phyloP scores from a whole-genome alignment of 495 filamentous ascomycete genomes.

The Podospora comata region DNA sequence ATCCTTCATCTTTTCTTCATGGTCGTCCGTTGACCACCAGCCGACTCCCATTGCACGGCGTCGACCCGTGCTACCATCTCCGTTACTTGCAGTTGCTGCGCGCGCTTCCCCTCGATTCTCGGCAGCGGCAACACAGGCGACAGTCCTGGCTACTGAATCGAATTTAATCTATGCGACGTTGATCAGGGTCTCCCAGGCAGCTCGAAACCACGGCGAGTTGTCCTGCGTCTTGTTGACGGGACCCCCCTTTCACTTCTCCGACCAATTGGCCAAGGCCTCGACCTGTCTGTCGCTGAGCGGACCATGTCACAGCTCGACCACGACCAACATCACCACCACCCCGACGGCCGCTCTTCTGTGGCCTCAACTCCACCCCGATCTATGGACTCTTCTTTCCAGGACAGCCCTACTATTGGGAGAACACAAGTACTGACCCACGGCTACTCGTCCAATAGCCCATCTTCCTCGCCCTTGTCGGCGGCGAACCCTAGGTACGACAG shows the following conservation, averaged over 20 bases:
- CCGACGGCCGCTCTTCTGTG: constrained; percentile 30
- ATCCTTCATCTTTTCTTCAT: not conserved
- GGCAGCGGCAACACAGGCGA: constrained; percentile 14
- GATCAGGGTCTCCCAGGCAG: constrained; percentile 48
- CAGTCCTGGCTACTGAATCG: constrained; percentile 17
- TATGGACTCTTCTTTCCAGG: constrained; percentile 34
- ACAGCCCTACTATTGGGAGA: constrained; percentile 41
- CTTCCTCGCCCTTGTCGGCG: constrained; percentile 23
- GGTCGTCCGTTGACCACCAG: not conserved
- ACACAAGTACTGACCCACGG: constrained; percentile 24
- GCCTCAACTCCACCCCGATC: constrained; percentile 17
- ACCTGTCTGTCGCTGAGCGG: constrained; percentile 30
- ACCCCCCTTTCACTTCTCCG: constrained; percentile 24
- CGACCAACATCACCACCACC: constrained; percentile 35
- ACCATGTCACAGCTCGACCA: constrained; percentile 49
- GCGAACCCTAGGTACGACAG: not conserved
- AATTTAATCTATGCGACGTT: constrained; percentile 44
- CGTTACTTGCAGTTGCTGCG: constrained; percentile 6
- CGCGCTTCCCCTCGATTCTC: constrained; percentile 6
- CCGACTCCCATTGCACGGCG: constrained; percentile 7
- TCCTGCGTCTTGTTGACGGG: constrained; percentile 38
- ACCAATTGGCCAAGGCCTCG: constrained; percentile 31
- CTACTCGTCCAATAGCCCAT: constrained; percentile 29
- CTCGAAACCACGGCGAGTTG: constrained; percentile 46
- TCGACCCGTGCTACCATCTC: constrained; percentile 3